Evolutionary conservation across 1,284 basidiomycete genomes (phyloP), one percentile per base, ranked within the genome.

Genomic region (Trichosporon sp.): DNA sequence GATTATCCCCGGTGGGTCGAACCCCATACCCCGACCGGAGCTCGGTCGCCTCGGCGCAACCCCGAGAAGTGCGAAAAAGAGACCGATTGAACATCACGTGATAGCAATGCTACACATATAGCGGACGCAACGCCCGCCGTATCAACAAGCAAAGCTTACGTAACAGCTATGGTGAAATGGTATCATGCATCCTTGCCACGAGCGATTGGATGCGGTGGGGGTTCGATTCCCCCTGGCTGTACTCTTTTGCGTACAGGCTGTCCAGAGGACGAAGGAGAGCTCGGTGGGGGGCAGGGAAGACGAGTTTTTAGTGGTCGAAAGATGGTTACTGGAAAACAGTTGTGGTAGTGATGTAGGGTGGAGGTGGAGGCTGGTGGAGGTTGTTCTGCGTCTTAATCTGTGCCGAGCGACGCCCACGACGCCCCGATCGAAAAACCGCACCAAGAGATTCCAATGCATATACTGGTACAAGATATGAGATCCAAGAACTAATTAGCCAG

Each of bases 401-500:
- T 46, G 43, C 43, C n/a, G 43, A 46, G 43, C 43, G 16, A 3
- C 43, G 16, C 16, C 43, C 14, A 5, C 4, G 4, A 10, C 35
- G 35, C 35, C 35, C 35, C 26, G 26, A 37, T 37, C 35, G 6
- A 10, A 37, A 7, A 37, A 7, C 6, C 35, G 35, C 35, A 37
- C 54, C 54, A 32, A 14, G 21, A 31, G 21, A 59, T 59, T 32
- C 59, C 59, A 63, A 63, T 63, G 59, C 59, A 63, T 63, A 32
- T 63, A 63, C 59, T 63, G 35, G 65, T 43, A 66, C 40, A 66
- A 32, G 48, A 54, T 43, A 4, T 21, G 19, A 35, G 56, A 35
- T 32, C 4, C 56, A 37, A 35, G n/a, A 16, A 35, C 59, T 63
- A 63, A n/a, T 63, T 35, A 37, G 59, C 59, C 75, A 96, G 84